Percentiles rank a stretch among this genome's conserved stretches.
These are phyloP conservation scores for Trichoderma gamsii DNA, from an alignment of 495 filamentous ascomycete genomes.

Conservation along the genomic window DNA sequence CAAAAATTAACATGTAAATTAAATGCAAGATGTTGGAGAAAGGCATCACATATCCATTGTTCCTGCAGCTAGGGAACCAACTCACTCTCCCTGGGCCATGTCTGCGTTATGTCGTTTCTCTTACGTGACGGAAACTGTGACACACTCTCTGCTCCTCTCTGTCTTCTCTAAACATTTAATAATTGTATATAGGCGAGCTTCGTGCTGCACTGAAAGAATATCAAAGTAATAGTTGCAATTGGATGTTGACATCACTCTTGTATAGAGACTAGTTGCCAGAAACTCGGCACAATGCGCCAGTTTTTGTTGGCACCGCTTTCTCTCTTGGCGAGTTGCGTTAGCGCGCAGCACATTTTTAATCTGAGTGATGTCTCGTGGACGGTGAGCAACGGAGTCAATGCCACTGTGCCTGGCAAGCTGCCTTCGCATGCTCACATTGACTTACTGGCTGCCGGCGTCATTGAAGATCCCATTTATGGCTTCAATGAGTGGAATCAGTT, in stretches of 20 bases:
- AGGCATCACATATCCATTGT: too few species aligned
- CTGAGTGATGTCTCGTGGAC: conserved; percentile 51
- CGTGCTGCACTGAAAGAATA: background rate
- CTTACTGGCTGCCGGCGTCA: conserved; percentile 46
- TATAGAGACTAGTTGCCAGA: background rate
- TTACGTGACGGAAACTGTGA: background rate
- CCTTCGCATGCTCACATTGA: conserved; percentile 62
- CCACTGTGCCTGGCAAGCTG: conserved; percentile 51
- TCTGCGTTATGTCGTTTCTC: background rate
- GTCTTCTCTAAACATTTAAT: background rate
- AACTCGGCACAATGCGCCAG: background rate
- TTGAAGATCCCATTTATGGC: conserved; percentile 46
- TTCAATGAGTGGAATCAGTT: conserved; percentile 58
- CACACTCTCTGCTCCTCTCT: background rate
- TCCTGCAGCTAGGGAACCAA: too few species aligned
- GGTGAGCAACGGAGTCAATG: conserved; percentile 47
- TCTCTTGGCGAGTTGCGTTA: background rate
- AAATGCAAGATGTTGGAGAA: too few species aligned
- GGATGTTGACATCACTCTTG: background rate
- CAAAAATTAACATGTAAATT: too few species aligned
- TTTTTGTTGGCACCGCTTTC: background rate
- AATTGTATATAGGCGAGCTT: background rate
- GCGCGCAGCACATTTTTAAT: conserved; percentile 25
- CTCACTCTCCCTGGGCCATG: background rate
- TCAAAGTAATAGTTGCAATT: background rate